These are phyloP conservation scores for Carex myosuroides DNA, from an alignment of 176 grass and related monocot species.

Conservation along the genomic window DNA sequence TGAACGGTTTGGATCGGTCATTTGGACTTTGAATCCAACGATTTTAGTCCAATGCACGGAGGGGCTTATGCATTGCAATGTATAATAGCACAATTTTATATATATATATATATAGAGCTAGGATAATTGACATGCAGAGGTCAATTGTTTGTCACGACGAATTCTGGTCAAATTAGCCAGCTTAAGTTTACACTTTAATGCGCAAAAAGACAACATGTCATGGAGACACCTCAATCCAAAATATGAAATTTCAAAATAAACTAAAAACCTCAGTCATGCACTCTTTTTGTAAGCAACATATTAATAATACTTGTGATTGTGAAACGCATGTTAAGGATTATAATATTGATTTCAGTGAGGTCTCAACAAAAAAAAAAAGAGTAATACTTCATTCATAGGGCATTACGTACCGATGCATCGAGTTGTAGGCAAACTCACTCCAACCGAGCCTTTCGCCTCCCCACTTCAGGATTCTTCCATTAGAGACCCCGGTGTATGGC, in stretches of 20 bases:
- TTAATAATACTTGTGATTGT: neutral
- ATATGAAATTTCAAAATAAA: neutral
- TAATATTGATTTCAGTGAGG: too few species aligned
- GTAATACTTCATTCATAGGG: neutral
- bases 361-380: too few species aligned
- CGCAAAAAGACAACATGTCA: neutral
- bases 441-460: slow-evolving; percentile 33
- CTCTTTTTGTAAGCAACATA: neutral
- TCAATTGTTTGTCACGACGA: neutral
- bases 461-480: slow-evolving; percentile 76
- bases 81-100: too few species aligned
- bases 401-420: slow-evolving; percentile 18
- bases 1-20: too few species aligned
- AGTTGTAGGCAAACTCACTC: slow-evolving; percentile 66
- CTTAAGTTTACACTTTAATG: slow-evolving; percentile 18
- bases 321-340: too few species aligned
- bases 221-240: too few species aligned
- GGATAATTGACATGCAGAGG: neutral
- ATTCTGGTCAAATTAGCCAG: neutral
- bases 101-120: too few species aligned
- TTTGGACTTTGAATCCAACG: too few species aligned
- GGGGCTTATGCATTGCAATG: too few species aligned
- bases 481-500: slow-evolving; percentile 78
- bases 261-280: neutral
- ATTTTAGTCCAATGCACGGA: too few species aligned